These are phyloP conservation scores for Mucor plumbeus DNA, from an alignment of 371 early-diverging fungal genomes.

Conservation along the genomic window DNA sequence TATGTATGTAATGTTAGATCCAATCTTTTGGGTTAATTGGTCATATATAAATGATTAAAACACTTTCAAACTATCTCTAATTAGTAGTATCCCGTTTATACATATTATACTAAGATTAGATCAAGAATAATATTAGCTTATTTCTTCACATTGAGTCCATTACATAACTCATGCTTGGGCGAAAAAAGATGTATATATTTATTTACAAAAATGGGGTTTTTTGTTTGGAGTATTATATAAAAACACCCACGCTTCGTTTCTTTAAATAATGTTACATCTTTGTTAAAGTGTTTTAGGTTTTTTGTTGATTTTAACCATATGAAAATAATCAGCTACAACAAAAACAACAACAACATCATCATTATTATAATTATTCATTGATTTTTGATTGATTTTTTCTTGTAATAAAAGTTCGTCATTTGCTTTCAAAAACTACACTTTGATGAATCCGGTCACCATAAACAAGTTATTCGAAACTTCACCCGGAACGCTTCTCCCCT, in stretches of 20 bases:
- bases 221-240: slow-evolving; percentile 7
- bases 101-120: too few relatives aligned
- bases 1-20: not conserved
- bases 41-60: not conserved
- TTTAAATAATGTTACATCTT: not conserved
- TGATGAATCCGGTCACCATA: slow-evolving; percentile 3
- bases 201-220: slow-evolving; percentile 1
- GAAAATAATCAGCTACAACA: too few relatives aligned
- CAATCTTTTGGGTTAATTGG: slow-evolving; percentile 2
- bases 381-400: too few relatives aligned
- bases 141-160: too few relatives aligned
- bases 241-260: slow-evolving; percentile 1
- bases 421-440: not conserved
- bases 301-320: not conserved
- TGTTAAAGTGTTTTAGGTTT: slow-evolving; percentile 2
- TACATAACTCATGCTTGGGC: too few relatives aligned
- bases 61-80: not conserved
- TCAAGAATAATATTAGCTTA: too few relatives aligned
- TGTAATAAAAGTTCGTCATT: not conserved
- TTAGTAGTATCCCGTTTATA: not conserved
- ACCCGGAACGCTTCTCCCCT: not conserved
- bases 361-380: too few relatives aligned
- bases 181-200: not conserved
- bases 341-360: too few relatives aligned
- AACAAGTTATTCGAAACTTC: not conserved